A percentile compares a stretch with the other conserved stretches of the same genome.
Evolutionary conservation across 305 asterid species (phyloP).

Genomic region (Fraxinus albicans): DNA sequence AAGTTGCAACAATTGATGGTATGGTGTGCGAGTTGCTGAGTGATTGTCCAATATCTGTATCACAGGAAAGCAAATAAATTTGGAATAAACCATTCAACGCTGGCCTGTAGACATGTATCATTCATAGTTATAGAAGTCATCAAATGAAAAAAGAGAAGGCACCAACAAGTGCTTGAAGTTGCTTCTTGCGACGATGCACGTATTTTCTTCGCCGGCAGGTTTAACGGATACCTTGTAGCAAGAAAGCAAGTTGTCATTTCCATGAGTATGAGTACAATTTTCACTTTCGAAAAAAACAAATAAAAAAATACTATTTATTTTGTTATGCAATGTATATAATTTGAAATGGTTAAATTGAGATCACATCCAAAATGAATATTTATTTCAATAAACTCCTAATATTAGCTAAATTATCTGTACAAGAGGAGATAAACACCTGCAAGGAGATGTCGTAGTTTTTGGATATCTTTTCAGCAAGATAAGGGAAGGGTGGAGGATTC

Average conservation of each 20-base stretch:
- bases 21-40: conserved; percentile 93
- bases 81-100: neutral
- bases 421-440: conserved; percentile 53
- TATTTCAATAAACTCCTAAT: neutral
- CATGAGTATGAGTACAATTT: neutral
- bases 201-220: conserved; percentile 70
- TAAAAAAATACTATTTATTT: neutral
- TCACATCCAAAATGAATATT: neutral
- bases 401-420: neutral
- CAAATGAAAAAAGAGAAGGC: conserved; percentile 8
- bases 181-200: conserved; percentile 57
- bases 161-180: conserved; percentile 82
- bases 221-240: conserved; percentile 58
- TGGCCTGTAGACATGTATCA: neutral
- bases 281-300: neutral
- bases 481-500: conserved; percentile 83
- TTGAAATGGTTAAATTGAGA: neutral
- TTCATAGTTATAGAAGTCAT: conserved; percentile 12
- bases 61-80: conserved; percentile 18
- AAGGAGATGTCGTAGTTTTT: conserved; percentile 81
- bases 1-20: conserved; percentile 87
- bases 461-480: conserved; percentile 76
- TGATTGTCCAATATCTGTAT: conserved; percentile 82
- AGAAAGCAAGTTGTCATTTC: conserved; percentile 6
- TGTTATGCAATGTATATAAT: neutral